Evolutionary conservation across 805 yeast genomes (phyloP).

Genomic region (Candida hispaniensis): DNA sequence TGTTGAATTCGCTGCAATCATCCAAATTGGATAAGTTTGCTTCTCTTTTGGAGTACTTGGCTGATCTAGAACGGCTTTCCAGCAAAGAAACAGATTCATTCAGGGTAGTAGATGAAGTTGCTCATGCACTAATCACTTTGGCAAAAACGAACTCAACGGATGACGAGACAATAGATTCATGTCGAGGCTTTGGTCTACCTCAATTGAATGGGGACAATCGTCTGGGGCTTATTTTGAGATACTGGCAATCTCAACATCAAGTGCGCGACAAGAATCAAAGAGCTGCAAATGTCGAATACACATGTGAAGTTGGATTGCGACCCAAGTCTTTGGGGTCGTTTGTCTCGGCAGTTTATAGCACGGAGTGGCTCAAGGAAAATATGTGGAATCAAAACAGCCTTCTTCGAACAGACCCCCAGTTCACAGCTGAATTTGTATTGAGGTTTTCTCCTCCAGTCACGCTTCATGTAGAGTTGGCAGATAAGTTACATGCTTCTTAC

Average conservation of each 20-base stretch:
- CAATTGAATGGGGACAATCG: slow-evolving; percentile 25
- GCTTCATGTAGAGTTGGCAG: slow-evolving; percentile 20
- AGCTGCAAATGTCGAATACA: slow-evolving; percentile 1
- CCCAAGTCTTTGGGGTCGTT: too few relatives aligned
- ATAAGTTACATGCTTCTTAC: slow-evolving; percentile 15
- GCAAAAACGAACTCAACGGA: slow-evolving; percentile 9
- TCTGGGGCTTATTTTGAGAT: slow-evolving; percentile 29
- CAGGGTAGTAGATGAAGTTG: slow-evolving; percentile 26
- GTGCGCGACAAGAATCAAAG: slow-evolving; percentile 15
- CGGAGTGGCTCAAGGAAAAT: slow-evolving; percentile 21
- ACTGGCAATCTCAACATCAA: slow-evolving; percentile 21
- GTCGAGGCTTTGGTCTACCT: slow-evolving; percentile 24
- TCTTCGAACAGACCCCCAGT: slow-evolving; percentile 14
- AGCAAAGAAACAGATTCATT: slow-evolving; percentile 30
- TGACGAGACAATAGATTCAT: slow-evolving; percentile 9
- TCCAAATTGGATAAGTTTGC: slow-evolving; percentile 30
- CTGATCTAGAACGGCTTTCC: slow-evolving; percentile 29
- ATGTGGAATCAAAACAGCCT: too few relatives aligned
- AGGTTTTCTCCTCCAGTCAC: slow-evolving; percentile 30
- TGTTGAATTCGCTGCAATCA: slow-evolving; percentile 24
- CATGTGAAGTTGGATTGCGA: slow-evolving; percentile 10
- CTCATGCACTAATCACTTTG: slow-evolving; percentile 24
- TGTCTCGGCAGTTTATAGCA: slow-evolving; percentile 19
- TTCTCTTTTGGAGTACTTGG: slow-evolving; percentile 26
- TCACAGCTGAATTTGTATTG: slow-evolving; percentile 27